phyloP scores from a whole-genome alignment of 2,329 filamentous ascomycete species.

The Ascosphaera aggregata region DNA sequence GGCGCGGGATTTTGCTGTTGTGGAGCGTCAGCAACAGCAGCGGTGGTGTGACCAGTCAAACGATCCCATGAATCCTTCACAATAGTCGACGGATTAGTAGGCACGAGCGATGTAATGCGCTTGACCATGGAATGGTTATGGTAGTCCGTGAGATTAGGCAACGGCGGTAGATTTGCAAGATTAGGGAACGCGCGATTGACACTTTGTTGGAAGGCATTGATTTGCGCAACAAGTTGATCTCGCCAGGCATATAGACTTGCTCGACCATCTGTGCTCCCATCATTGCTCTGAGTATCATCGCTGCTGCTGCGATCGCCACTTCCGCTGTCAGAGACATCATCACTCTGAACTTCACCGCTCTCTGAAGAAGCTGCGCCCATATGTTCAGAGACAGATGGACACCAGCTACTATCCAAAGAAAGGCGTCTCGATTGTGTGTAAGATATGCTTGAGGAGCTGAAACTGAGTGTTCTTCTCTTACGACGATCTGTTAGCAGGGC shows the following conservation, averaged over 20 bases:
- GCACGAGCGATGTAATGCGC: conserved; percentile 48
- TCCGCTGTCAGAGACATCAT: conserved; percentile 12
- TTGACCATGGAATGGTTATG: conserved; percentile 50
- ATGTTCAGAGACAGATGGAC: conserved; percentile 25
- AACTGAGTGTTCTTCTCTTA: conserved; percentile 43
- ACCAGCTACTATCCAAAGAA: conserved; percentile 45
- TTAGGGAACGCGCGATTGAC: conserved; percentile 44
- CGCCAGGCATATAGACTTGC: conserved; percentile 46
- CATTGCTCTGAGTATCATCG: no score
- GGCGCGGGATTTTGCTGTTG: conserved; percentile 24
- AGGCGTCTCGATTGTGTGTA: conserved; percentile 27
- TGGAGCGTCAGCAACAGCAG: no score
- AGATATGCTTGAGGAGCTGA: conserved; percentile 29
- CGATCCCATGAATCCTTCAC: conserved; percentile 35
- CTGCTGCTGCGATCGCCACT: conserved; percentile 15
- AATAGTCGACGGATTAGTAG: conserved; percentile 30
- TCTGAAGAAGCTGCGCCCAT: conserved; percentile 16
- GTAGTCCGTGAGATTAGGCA: conserved; percentile 45
- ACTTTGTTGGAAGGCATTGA: conserved; percentile 54
- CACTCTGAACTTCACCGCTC: conserved; percentile 1
- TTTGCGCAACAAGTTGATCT: conserved; percentile 48
- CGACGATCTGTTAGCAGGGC: conserved; percentile 38
- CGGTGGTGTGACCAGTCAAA: conserved; percentile 24
- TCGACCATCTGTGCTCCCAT: conserved; percentile 6
- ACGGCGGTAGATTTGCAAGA: conserved; percentile 32